These are phyloP conservation scores for Dactylella cylindrospora DNA, from an alignment of 2,329 filamentous ascomycete species.

Conservation along the genomic window DNA sequence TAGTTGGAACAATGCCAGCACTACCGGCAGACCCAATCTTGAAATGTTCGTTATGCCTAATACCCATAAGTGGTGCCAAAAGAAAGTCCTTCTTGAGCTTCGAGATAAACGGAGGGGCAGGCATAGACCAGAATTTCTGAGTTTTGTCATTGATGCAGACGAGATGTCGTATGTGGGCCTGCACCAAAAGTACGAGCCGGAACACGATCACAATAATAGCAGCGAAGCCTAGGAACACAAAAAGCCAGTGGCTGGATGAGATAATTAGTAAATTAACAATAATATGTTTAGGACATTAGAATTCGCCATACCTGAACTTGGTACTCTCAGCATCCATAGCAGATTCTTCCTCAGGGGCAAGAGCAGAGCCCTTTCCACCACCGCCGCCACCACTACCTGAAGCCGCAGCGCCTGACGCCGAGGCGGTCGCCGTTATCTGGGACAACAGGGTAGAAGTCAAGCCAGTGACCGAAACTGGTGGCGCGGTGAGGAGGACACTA, in stretches of 20 bases:
- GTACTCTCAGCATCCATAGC: conserved; percentile 38
- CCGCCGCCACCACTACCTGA: conserved; percentile 8
- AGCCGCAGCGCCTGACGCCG: conserved; percentile 11
- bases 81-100: conserved; percentile 66
- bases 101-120: conserved; percentile 19
- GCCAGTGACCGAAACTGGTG: not conserved
- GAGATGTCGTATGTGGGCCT: conserved; percentile 33
- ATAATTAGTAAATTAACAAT: not conserved
- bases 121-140: conserved; percentile 32
- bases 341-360: conserved; percentile 17
- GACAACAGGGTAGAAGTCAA: conserved; percentile 10
- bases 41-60: conserved; percentile 75
- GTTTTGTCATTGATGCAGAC: conserved; percentile 37
- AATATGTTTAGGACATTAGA: not conserved
- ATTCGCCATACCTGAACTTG: conserved; percentile 26
- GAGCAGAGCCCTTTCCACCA: not conserved
- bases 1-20: conserved; percentile 75
- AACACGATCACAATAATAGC: conserved; percentile 21
- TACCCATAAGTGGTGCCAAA: conserved; percentile 70
- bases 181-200: conserved; percentile 11
- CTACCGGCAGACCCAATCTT: conserved; percentile 69
- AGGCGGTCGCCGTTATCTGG: conserved; percentile 5
- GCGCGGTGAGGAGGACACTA: conserved; percentile 24
- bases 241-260: conserved; percentile 29
- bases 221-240: conserved; percentile 15